phyloP scores from a whole-genome alignment of 2,329 filamentous ascomycete genomes.

The Botrytis fabae region DNA sequence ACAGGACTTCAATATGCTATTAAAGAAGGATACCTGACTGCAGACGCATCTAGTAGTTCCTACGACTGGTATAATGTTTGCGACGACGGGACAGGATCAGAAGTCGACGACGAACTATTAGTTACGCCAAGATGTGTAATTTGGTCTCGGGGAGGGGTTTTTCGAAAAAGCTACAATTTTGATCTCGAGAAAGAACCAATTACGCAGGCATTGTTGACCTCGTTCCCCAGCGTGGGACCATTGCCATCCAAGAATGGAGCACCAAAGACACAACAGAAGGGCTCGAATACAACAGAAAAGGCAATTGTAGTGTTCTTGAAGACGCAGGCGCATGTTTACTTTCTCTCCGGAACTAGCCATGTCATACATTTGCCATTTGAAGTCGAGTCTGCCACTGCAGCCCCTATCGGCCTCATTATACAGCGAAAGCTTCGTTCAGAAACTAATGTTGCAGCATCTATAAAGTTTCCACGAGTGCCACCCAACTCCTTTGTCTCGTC shows the following conservation, averaged over 20 bases:
- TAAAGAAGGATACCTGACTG: constrained; percentile 72
- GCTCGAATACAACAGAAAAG: constrained; percentile 46
- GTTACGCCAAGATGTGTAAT: constrained; percentile 46
- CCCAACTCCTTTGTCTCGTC: constrained; percentile 82
- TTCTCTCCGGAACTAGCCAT: constrained; percentile 83
- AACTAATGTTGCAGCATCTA: constrained; percentile 51
- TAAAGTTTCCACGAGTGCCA: constrained; percentile 63
- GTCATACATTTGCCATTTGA: constrained; percentile 93
- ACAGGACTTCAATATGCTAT: constrained; percentile 81
- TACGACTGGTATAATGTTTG: constrained; percentile 75
- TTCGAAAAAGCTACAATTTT: constrained; percentile 84
- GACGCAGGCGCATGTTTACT: constrained; percentile 91
- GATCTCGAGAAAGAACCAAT: constrained; percentile 84
- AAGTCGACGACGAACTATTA: constrained; percentile 40
- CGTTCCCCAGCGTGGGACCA: constrained; percentile 58
- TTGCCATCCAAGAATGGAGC: constrained; percentile 32
- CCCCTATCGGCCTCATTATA: constrained; percentile 79
- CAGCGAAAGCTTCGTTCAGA: constrained; percentile 70
- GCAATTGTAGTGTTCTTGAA: constrained; percentile 89
- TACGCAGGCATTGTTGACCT: constrained; percentile 81
- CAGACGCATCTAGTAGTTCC: constrained; percentile 61
- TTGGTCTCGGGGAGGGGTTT: constrained; percentile 83
- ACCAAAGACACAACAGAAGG: constrained; percentile 36
- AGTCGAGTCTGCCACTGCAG: constrained; percentile 81
- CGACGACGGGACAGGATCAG: constrained; percentile 44